Evolutionary conservation across 768 basidiomycete genomes (phyloP), one percentile per base, ranked within the genome.

Genomic region (Clathrus columnatus): DNA sequence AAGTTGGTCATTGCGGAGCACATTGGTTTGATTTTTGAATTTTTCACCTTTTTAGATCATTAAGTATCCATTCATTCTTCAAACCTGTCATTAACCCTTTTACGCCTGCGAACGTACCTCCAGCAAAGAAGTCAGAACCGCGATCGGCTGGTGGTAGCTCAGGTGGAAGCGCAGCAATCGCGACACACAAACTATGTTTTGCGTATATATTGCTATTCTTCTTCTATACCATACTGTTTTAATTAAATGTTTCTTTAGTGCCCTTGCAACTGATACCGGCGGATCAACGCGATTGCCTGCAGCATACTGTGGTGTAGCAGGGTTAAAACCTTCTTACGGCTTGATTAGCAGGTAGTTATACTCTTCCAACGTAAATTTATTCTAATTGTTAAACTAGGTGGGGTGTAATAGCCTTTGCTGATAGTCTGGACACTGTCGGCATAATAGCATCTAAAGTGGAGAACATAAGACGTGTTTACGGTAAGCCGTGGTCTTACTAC

Each of bases 291-390:
- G 95, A 41, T 73, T 99, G 1, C 96, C 96, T 0, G 96, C 96
- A 0, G 84, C 92, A 1, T 97, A 97, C 63, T 96, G 91, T 61
- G 91, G 93, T 4, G 74, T 96, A 0, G 83, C 89, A 1, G 96
- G 96, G 0, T 69, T 97, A 44, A 99, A 99, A 64, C 95, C 95
- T 0, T 94, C 93, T 0, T 97, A 97, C 62, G 95, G 95, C 3
- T 72, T 97, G 41, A 70, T 97, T 27, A 92, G 90, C 63, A 77
- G 91, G 89, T 90, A 51, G 52, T 73, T 66, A 46, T n/a, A 48
- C 50, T 56, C 43, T 23, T 49, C 16, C 8, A n/a, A 17, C 42
- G 4, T 52, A 50, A 54, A 55, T 45, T 61, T n/a, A 26, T 23
- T 24, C 36, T 4, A 36, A 11, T 14, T 36, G 11, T 1, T 43